phyloP scores from a whole-genome alignment of 768 basidiomycete genomes.

The Cystofilobasidium macerans region DNA sequence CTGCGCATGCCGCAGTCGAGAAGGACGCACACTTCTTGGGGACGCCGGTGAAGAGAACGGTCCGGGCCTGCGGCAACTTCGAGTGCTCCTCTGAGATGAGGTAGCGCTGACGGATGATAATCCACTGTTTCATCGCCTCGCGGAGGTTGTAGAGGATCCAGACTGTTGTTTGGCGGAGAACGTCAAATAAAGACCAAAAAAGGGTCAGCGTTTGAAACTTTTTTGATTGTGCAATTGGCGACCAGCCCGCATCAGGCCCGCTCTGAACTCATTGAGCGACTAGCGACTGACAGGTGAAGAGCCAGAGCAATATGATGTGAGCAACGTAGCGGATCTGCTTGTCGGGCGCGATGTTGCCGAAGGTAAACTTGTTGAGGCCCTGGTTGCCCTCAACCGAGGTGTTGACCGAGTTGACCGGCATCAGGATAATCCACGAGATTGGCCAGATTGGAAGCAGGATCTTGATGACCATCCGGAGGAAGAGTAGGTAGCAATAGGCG shows the following conservation, averaged over 20 bases:
- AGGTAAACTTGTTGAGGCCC: slow-evolving; percentile 61
- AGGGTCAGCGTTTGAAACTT: not conserved
- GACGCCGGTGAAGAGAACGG: slow-evolving; percentile 81
- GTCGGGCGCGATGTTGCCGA: slow-evolving; percentile 57
- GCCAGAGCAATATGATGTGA: slow-evolving; percentile 62
- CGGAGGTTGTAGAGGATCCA: slow-evolving; percentile 80
- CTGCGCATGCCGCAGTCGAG: not conserved
- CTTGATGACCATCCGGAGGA: slow-evolving; percentile 68
- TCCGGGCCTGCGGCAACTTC: slow-evolving; percentile 71
- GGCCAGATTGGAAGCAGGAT: slow-evolving; percentile 84
- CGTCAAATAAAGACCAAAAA: not conserved
- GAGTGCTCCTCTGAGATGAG: slow-evolving; percentile 65
- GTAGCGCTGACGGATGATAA: slow-evolving; percentile 67
- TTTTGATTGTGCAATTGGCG: no score
- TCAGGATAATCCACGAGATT: slow-evolving; percentile 70
- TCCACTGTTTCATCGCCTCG: slow-evolving; percentile 66
- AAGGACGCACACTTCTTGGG: slow-evolving; percentile 48
- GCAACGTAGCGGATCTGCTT: slow-evolving; percentile 58
- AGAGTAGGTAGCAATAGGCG: slow-evolving; percentile 87
- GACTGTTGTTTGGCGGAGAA: slow-evolving; percentile 40
- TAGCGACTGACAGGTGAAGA: slow-evolving; percentile 58
- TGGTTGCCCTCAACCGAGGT: slow-evolving; percentile 44
- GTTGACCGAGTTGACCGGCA: slow-evolving; percentile 57
- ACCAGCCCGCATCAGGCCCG: no score
- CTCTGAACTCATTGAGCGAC: no score